Conservation (phyloP, 2,329 filamentous ascomycete genomes). For the Ophiocordyceps unilateralis region DNA sequence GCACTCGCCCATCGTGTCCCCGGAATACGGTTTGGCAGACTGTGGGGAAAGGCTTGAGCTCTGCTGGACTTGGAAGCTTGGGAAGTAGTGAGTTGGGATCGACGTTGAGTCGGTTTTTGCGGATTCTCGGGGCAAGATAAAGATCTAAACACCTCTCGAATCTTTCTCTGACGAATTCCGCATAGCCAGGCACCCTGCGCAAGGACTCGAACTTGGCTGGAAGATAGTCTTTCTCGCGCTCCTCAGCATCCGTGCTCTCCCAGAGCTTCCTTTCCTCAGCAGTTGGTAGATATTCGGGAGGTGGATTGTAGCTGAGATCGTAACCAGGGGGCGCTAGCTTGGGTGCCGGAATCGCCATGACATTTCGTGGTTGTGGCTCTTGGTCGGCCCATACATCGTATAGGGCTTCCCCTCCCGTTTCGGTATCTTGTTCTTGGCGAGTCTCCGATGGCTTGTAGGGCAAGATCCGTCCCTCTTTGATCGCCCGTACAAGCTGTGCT, state of each 20-base stretch:
- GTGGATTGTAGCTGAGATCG: constrained; percentile 92
- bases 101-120: constrained; percentile 90
- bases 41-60: constrained; percentile 88
- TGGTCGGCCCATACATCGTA: constrained; percentile 97
- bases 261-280: constrained; percentile 70
- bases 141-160: constrained; percentile 93
- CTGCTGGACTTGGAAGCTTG: constrained; percentile 82
- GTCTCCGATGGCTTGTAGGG: constrained; percentile 68
- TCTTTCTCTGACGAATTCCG: constrained; percentile 78
- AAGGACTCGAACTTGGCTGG: constrained; percentile 69
- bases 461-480: constrained; percentile 81
- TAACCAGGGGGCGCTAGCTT: constrained; percentile 88
- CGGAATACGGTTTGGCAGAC: constrained; percentile 73
- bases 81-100: constrained; percentile 85
- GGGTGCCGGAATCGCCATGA: constrained; percentile 89
- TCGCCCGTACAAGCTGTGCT: constrained; percentile 94
- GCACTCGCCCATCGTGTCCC: constrained; percentile 77
- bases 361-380: constrained; percentile 60
- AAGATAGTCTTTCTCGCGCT: constrained; percentile 76
- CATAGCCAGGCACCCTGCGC: constrained; percentile 83
- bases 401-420: constrained; percentile 51
- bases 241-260: constrained; percentile 76
- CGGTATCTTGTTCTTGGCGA: constrained; percentile 37
- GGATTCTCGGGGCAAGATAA: constrained; percentile 81
- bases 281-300: constrained; percentile 80